phyloP scores from a whole-genome alignment of 2,329 filamentous ascomycete genomes.

The Colletotrichum tabaci region DNA sequence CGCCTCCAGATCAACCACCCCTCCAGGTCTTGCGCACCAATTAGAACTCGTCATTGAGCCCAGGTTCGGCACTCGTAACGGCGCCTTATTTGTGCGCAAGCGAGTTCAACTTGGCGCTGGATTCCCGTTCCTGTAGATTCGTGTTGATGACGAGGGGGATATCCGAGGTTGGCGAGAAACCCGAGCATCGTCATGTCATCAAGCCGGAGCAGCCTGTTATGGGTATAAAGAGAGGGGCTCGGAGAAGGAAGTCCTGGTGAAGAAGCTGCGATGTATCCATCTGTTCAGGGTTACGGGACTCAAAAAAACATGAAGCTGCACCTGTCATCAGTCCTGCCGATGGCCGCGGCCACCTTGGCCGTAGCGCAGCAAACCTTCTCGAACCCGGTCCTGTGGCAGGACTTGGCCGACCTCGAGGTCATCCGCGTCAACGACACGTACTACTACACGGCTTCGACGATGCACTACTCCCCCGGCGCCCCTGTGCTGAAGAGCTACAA shows the following conservation, averaged over 20 bases:
- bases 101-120: slow-evolving; percentile 16
- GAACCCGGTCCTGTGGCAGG: slow-evolving; percentile 66
- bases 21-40: slow-evolving; percentile 34
- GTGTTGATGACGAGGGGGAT: neutral
- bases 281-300: too few relatives aligned
- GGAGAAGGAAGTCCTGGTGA: neutral
- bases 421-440: slow-evolving; percentile 55
- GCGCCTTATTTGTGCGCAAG: slow-evolving; percentile 39
- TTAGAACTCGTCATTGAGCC: neutral
- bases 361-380: slow-evolving; percentile 48
- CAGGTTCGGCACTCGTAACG: slow-evolving; percentile 6
- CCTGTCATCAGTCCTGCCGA: neutral
- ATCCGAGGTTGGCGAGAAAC: neutral
- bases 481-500: slow-evolving; percentile 65
- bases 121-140: neutral
- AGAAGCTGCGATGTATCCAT: neutral
- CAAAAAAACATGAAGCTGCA: slow-evolving; percentile 17
- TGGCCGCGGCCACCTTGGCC: neutral
- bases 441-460: slow-evolving; percentile 66
- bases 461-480: slow-evolving; percentile 65
- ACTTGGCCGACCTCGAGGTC: slow-evolving; percentile 66
- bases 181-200: neutral
- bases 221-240: neutral
- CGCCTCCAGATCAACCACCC: slow-evolving; percentile 25
- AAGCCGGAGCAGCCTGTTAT: neutral